Evolutionary conservation across 768 basidiomycete species (phyloP), one percentile per base, ranked within the genome.

Genomic region (Suillus occidentalis): DNA sequence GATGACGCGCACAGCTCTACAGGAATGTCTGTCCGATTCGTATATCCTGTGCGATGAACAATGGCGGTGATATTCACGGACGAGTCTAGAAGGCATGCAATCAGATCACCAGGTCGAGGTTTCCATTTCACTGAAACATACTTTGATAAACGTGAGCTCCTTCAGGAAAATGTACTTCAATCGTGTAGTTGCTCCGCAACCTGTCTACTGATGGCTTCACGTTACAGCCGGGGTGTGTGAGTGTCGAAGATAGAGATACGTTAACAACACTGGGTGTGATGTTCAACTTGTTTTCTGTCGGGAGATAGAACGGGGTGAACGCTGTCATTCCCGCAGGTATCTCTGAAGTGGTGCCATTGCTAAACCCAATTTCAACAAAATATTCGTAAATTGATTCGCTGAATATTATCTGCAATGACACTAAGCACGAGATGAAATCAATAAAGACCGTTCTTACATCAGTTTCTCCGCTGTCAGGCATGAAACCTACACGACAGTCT

Each of bases 321-420:
- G 57, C 20, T 4, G 72, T 73, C 14, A 64, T 1, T n/a, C 72
- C 72, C 22, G 63, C 68, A 1, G 55, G 55, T n/a, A 73, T 52
- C 20, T 73, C 66, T 61, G 52, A 31, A 10, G 47, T 70, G 2
- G 72, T 70, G 37, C 67, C 71, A 18, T 72, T 66, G 18, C 63
- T 28, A 22, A 74, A 70, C 6, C 22, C 3, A n/a, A 72, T 22
- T 20, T 57, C 71, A 22, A 59, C 49, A 43, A 70, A 68, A 39
- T 72, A 70, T 53, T 73, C 72, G 18, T 70, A 72, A 22, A 65
- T 64, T 28, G 43, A 69, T 40, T 73, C 63, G 1, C 50, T 9
- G 6, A 43, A 7, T 1, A 50, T 25, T 0, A 57, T 16, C 69
- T 67, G 34, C 14, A 25, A 34, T 5, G 12, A 28, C 25, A 34